Base-by-base conservation (phyloP, 1,284 basidiomycete species). In the Ustanciosporium gigantosporum region DNA sequence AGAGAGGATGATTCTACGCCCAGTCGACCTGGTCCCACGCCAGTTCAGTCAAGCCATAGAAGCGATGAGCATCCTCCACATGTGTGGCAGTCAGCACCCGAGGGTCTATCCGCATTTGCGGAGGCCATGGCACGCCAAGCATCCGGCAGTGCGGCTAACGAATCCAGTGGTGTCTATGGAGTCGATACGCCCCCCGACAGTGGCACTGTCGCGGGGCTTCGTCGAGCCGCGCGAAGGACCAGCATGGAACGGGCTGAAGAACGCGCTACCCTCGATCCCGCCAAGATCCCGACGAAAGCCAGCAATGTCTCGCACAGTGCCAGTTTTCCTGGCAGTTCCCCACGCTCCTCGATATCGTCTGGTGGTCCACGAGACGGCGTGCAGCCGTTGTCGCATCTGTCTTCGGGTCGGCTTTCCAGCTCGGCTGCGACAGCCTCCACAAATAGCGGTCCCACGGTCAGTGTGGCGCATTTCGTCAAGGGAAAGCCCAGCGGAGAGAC, bases 151-250 rank as follows among this genome's bases (percentile, higher is more conserved):
- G 42, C 40, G 16, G 46, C 27, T 19, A 35, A 19, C 17, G 46
- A 49, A 21, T 19, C 41, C 17, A 52, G 46, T 22, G 34, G 21
- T 17, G 21, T 32, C 4, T 40, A 37, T 14, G 2, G 14, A 11
- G 46, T 46, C 38, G 61, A 60, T 34, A 31, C 46, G 8, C 15
- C 49, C 11, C 22, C 43, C 22, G 62, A 66, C 39, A 59, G 45
- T 14, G 51, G 41, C 22, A 69, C 64, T 1, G 66, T 71, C 6
- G 66, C 66, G 2, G 66, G 66, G 7, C 37, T 71, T 24, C 56
- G 68, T 17, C 57, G 68, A 13, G 68, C 68, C 11, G 68, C 68
- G 3, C 43, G 66, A 15, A 49, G 68, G 21, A 59, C 68, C 11
- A 69, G 58, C 41, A 48, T 64, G 50, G 59, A 56, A 31, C 46